A percentile compares a stretch with the other conserved stretches of the same genome.
Evolutionary conservation across 1,284 basidiomycete genomes (phyloP).

Genomic region (Jaminaea rosea): DNA sequence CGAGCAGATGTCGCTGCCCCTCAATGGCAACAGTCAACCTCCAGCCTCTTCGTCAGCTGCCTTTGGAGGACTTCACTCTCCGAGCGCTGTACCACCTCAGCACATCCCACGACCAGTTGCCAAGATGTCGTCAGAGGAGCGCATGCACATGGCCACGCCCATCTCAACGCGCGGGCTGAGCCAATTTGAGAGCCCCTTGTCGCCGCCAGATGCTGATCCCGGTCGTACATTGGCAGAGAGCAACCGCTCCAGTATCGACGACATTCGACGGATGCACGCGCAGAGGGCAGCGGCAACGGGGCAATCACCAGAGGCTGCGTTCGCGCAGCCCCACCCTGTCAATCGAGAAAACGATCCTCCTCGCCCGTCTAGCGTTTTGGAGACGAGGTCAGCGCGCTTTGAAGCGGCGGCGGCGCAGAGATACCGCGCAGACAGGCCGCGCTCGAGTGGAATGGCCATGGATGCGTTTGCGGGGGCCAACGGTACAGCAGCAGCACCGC

Average conservation of each 20-base stretch:
- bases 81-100: slow-evolving; percentile 19
- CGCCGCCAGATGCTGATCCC: slow-evolving; percentile 26
- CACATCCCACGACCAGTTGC: slow-evolving; percentile 26
- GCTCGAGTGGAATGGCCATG: slow-evolving; percentile 12
- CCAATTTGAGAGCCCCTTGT: slow-evolving; percentile 15
- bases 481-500: slow-evolving; percentile 11
- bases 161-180: neutral
- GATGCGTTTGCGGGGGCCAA: no score
- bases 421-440: slow-evolving; percentile 11
- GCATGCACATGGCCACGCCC: slow-evolving; percentile 1
- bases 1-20: slow-evolving; percentile 16
- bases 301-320: slow-evolving; percentile 7
- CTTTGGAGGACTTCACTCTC: slow-evolving; percentile 2
- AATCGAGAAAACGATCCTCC: no score
- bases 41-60: neutral
- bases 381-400: slow-evolving; percentile 19
- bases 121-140: neutral
- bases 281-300: slow-evolving; percentile 15
- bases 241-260: slow-evolving; percentile 35
- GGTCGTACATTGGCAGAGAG: slow-evolving; percentile 28
- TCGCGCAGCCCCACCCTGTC: slow-evolving; percentile 4
- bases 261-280: slow-evolving; percentile 33
- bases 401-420: slow-evolving; percentile 8
- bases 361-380: slow-evolving; percentile 27
- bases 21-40: neutral